phyloP scores from a whole-genome alignment of 1,139 yeast genomes.

The Scheffersomyces illinoinensis region DNA sequence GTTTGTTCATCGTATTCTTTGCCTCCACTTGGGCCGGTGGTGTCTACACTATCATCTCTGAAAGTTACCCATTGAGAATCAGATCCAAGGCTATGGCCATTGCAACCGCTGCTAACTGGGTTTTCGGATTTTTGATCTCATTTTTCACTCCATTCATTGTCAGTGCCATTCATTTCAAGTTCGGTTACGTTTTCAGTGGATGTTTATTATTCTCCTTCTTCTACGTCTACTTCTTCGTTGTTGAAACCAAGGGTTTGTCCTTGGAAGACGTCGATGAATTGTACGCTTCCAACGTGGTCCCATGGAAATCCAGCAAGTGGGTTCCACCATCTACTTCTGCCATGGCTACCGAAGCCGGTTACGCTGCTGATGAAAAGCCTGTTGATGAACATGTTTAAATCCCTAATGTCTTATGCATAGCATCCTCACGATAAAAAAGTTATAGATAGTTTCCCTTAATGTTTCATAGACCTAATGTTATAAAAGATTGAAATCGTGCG shows the following conservation, averaged over 20 bases:
- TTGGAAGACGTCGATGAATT: constrained; percentile 71
- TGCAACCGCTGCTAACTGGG: constrained; percentile 77
- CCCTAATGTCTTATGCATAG: not conserved
- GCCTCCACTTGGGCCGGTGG: constrained; percentile 91
- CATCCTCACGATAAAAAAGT: not conserved
- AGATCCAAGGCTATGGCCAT: constrained; percentile 81
- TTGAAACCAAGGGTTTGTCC: constrained; percentile 66
- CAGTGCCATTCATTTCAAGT: constrained; percentile 26
- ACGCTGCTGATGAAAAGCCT: constrained; percentile 18
- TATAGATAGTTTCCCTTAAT: not conserved
- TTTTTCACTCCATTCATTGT: constrained; percentile 71
- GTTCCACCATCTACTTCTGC: constrained; percentile 41
- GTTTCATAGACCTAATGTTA: constrained; percentile 8
- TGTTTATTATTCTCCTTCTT: constrained; percentile 31
- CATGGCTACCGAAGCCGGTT: constrained; percentile 24
- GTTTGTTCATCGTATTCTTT: constrained; percentile 79
- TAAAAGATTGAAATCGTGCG: not conserved
- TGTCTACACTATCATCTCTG: constrained; percentile 77
- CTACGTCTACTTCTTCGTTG: constrained; percentile 57
- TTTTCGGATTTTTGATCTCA: constrained; percentile 77
- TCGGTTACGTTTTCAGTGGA: constrained; percentile 27
- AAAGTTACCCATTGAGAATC: constrained; percentile 76
- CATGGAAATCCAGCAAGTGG: constrained; percentile 53
- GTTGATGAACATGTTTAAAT: constrained; percentile 16
- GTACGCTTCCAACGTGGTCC: constrained; percentile 46